A percentile compares a stretch with the other conserved stretches of the same genome.
Conservation (phyloP, 164 flowering plant genomes). For the Chimonanthus praecox region DNA sequence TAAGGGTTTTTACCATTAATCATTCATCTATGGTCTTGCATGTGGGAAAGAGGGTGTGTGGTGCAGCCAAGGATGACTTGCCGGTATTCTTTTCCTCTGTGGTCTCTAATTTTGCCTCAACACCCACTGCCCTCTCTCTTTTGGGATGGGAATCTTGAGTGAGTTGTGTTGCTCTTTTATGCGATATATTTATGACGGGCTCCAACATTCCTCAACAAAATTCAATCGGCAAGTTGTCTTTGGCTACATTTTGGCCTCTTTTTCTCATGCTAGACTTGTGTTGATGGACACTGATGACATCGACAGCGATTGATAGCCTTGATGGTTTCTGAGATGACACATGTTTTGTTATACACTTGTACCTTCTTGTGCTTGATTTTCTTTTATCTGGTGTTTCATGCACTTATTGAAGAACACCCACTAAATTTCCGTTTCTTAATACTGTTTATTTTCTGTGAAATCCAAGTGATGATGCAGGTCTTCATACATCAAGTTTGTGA, state of each 20-base stretch:
- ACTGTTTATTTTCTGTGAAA: no score
- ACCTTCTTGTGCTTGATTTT: no score
- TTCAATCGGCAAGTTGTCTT: conserved; percentile 42
- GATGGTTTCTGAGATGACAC: not conserved
- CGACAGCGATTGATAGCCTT: no score
- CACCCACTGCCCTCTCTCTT: no score
- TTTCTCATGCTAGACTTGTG: conserved; percentile 41
- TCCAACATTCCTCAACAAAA: no score
- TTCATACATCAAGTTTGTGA: no score
- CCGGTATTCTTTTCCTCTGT: conserved; percentile 21
- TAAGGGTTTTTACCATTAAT: not conserved
- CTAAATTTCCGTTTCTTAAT: no score
- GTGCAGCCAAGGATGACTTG: conserved; percentile 81
- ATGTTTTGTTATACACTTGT: not conserved
- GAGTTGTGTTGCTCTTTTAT: not conserved
- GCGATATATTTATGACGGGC: not conserved
- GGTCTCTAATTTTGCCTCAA: not conserved
- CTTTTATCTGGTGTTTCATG: not conserved
- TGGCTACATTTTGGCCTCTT: conserved; percentile 42
- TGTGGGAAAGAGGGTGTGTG: conserved; percentile 32
- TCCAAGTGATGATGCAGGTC: no score
- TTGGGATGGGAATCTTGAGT: not conserved
- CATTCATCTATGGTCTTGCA: conserved; percentile 46
- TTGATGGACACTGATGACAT: conserved; percentile 10
- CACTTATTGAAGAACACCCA: not conserved